Conservation (phyloP, 106 monocot species). For the Phalaenopsis equestris region DNA sequence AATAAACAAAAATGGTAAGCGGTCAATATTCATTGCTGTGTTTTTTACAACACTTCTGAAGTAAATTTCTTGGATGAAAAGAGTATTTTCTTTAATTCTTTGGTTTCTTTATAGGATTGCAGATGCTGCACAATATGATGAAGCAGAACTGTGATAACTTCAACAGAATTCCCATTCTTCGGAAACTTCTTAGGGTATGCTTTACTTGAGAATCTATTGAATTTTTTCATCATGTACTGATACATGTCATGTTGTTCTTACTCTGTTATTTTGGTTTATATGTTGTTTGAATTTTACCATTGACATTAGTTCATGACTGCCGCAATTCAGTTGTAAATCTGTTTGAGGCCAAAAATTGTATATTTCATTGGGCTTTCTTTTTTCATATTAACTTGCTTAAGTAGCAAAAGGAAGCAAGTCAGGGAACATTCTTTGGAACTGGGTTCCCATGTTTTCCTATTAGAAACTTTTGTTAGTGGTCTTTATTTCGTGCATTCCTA, state of each 20-base stretch:
- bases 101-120: constrained; percentile 48
- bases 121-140: constrained; percentile 94
- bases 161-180: constrained; percentile 70
- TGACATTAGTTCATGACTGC: neutral
- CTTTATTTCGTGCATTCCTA: neutral
- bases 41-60: constrained; percentile 3
- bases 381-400: neutral
- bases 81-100: neutral
- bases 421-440: neutral
- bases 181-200: constrained; percentile 89
- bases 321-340: neutral
- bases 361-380: neutral
- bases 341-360: neutral
- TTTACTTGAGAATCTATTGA: neutral
- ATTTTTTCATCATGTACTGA: neutral
- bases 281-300: neutral
- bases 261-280: neutral
- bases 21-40: neutral
- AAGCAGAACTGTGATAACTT: constrained; percentile 79
- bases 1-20: constrained; percentile 80
- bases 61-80: constrained; percentile 11
- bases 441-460: neutral
- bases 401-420: neutral
- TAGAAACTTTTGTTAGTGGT: neutral
- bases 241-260: neutral